Conservation (phyloP, 208 protist genomes). For the Novymonas esmeraldas region DNA sequence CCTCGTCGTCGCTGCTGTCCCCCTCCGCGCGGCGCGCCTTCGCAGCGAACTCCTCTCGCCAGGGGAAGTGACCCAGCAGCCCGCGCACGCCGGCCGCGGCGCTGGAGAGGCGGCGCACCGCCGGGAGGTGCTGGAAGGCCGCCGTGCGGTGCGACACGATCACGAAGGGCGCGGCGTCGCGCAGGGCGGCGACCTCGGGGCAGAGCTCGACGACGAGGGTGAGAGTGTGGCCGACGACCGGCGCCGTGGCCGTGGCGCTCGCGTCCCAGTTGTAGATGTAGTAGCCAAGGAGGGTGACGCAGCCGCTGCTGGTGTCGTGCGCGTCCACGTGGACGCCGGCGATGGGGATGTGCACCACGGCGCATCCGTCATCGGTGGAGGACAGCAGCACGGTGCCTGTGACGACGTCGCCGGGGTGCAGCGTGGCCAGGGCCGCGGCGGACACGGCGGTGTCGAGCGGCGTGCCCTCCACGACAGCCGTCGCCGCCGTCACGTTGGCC, state of each 20-base stretch:
- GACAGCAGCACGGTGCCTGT: constrained; percentile 68
- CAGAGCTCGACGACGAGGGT: constrained; percentile 69
- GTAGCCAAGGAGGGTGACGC: constrained; percentile 70
- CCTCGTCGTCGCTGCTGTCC: constrained; percentile 37
- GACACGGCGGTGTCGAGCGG: constrained; percentile 56
- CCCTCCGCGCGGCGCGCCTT: constrained; percentile 26
- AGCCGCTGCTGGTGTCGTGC: not conserved
- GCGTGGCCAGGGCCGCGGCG: constrained; percentile 32
- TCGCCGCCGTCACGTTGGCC: constrained; percentile 70
- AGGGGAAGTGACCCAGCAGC: constrained; percentile 73
- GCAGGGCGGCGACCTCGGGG: constrained; percentile 48
- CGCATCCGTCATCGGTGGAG: constrained; percentile 81
- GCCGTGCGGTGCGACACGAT: constrained; percentile 54
- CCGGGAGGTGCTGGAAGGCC: constrained; percentile 42
- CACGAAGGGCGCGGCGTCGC: constrained; percentile 65
- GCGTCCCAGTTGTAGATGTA: constrained; percentile 71
- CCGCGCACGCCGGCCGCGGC: constrained; percentile 16
- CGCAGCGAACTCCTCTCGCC: constrained; percentile 37
- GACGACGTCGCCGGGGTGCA: constrained; percentile 50
- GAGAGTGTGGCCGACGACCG: constrained; percentile 60
- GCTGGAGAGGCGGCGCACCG: constrained; percentile 31
- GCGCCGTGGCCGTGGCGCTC: constrained; percentile 17
- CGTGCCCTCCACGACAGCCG: constrained; percentile 69
- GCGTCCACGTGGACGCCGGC: not conserved
- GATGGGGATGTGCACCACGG: constrained; percentile 71